Evolutionary conservation across 2,329 filamentous ascomycete genomes (phyloP), one percentile per base, ranked within the genome.

Genomic region (Colletotrichum spinosum): DNA sequence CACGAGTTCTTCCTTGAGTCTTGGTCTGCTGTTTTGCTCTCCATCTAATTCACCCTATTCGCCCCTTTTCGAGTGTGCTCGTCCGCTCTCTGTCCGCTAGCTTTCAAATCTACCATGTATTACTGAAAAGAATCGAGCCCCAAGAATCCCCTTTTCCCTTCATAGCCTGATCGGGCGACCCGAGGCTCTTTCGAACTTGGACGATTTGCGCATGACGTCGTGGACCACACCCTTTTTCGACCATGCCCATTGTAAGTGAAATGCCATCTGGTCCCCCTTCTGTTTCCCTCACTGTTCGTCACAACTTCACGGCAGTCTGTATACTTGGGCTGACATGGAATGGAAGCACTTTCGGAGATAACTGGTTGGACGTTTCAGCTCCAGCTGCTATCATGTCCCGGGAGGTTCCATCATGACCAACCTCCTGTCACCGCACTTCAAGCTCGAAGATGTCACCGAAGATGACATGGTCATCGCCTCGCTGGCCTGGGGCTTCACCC

Each of bases 401-500:
- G 58, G 52, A 45, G 58, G 42, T 57, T 56, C 25, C 58, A 66
- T 50, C 52, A 66, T 66, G 63, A 37, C 37, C 44, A 55, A 59
- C 39, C 57, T 71, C 48, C 56, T 71, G 25, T 50, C 71, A 33
- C 67, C 70, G 3, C 17, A 69, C 9, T 73, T 60, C 52, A 42
- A 61, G 44, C 63, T 65, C 17, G 67, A 69, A 53, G 60, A 65
- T 33, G 71, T 72, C n/a, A 67, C 70, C 7, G n/a, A 37, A 10
- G 39, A 68, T 39, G 73, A 74, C 41, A 62, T 73, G 34, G 65
- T 72, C 53, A 67, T 76, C 41, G 77, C 77, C 45, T 74, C 71
- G 1, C 63, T 75, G 25, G 78, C 77, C 12, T 74, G 72, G 60
- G 78, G 78, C 51, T 80, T 80, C 68, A 79, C 78, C 25, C 65